Percentiles rank a stretch among this genome's conserved stretches.
These are phyloP conservation scores for Spiromastix sp. DNA, from an alignment of 2,329 filamentous ascomycete genomes.

Conservation along the genomic window DNA sequence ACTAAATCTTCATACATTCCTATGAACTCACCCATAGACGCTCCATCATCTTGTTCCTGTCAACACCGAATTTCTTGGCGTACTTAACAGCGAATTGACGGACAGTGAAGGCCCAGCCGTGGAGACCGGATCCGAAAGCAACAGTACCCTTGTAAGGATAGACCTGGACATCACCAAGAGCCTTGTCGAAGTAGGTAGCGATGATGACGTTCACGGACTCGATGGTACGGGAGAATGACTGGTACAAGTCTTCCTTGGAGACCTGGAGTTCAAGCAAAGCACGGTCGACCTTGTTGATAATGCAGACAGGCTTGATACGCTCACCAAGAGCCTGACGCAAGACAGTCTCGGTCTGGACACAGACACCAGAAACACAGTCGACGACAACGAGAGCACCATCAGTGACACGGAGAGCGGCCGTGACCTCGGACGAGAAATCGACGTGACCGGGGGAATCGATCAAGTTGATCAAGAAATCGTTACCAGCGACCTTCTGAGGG, in stretches of 20 bases:
- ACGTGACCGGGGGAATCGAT: slow-evolving; percentile 99
- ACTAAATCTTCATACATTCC: neutral
- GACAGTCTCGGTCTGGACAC: slow-evolving; percentile 99
- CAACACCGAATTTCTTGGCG: slow-evolving; percentile 99
- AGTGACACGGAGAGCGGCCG: slow-evolving; percentile 98
- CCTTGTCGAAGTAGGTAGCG: slow-evolving; percentile 96
- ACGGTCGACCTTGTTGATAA: slow-evolving; percentile 99
- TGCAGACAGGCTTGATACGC: slow-evolving; percentile 98
- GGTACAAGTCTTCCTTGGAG: slow-evolving; percentile 97
- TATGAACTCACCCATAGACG: slow-evolving; percentile 73
- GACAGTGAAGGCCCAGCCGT: slow-evolving; percentile 99
- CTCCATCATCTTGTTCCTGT: slow-evolving; percentile 99
- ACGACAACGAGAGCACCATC: slow-evolving; percentile 99
- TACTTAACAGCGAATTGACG: slow-evolving; percentile 94
- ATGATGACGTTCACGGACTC: slow-evolving; percentile 99
- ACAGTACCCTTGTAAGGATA: slow-evolving; percentile 97
- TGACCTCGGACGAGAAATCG: slow-evolving; percentile 99
- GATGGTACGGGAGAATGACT: slow-evolving; percentile 98
- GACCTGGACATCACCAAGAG: slow-evolving; percentile 94
- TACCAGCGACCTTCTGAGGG: slow-evolving; percentile 74
- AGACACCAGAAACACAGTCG: slow-evolving; percentile 99
- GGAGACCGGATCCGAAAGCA: slow-evolving; percentile 98
- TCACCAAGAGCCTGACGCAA: slow-evolving; percentile 97
- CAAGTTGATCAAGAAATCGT: slow-evolving; percentile 99
- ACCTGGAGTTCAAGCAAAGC: slow-evolving; percentile 98